Evolutionary conservation across 2,329 filamentous ascomycete genomes (phyloP), one percentile per base, ranked within the genome.

Genomic region (Xenoacremonium recifei): DNA sequence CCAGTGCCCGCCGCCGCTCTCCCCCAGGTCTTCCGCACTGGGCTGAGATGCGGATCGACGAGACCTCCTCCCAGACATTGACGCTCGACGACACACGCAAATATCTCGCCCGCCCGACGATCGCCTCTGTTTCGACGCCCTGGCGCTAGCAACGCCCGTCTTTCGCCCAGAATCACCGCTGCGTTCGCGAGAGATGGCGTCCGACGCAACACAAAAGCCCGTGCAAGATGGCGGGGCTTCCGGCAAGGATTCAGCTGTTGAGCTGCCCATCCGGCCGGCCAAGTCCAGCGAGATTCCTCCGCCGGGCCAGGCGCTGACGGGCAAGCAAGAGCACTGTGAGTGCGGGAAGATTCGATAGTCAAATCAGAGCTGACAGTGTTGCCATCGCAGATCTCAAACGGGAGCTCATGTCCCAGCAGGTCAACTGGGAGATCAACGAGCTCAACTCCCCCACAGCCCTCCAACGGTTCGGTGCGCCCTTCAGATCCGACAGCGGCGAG

Each of bases 261-360:
- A 61, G 42, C 47, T 64, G 19, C 59, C 64, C n/a, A 51, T 65
- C 46, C 62, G 58, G 39, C 45, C 52, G 25, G 54, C 49, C 42
- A 60, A 54, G 50, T 53, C 49, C 46, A 57, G 51, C 41, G 51
- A 50, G 25, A 50, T 57, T n/a, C 60, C 67, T 42, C 64, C 70
- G 36, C 61, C 68, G 3, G 72, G 69, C 31, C 73, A 78, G 47
- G 54, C 70, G 5, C 70, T 99, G 62, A 96, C 91, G 0, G 93
- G 93, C 54, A 97, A 96, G 71, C 92, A 99, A 76, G 93, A 99
- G 66, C 93, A 99, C 66, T 99, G 90, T 95, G 66, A 58, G 84
- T 68, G 36, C 19, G 36, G 37, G 16, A 12, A n/a, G 4, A 5
- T 6, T 7, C 18, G 10, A n/a, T 20, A n/a, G 21, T 31, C 16